A percentile compares a stretch with the other conserved stretches of the same genome.
phyloP scores from a whole-genome alignment of 202 grass and related monocot genomes.

The Tripidium arundinaceum region DNA sequence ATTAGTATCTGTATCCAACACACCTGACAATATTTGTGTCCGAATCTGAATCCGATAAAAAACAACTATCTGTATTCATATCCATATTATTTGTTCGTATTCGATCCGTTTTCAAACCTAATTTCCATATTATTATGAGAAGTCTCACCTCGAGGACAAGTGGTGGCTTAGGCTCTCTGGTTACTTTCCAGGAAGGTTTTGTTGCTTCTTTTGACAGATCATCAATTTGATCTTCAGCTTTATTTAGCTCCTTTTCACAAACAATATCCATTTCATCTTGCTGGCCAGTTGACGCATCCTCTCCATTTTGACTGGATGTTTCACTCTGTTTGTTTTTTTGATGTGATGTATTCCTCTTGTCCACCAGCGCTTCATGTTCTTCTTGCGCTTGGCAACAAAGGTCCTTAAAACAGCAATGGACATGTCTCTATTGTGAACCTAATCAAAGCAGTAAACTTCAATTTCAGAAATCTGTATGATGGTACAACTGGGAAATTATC shows the following conservation, averaged over 20 bases:
- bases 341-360: slow-evolving; percentile 54
- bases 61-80: neutral
- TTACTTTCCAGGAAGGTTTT: slow-evolving; percentile 56
- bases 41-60: neutral
- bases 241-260: slow-evolving; percentile 37
- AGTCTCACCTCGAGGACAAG: slow-evolving; percentile 77
- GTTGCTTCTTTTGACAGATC: slow-evolving; percentile 37
- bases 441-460: slow-evolving; percentile 38
- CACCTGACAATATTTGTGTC: neutral
- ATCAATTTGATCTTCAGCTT: slow-evolving; percentile 34
- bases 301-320: slow-evolving; percentile 39
- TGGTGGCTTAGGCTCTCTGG: slow-evolving; percentile 62
- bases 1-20: neutral
- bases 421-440: slow-evolving; percentile 98
- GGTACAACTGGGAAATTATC: neutral
- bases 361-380: slow-evolving; percentile 60
- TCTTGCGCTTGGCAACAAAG: slow-evolving; percentile 78
- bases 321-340: slow-evolving; percentile 27
- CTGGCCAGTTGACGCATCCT: slow-evolving; percentile 27
- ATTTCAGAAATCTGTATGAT: neutral
- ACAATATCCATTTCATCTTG: slow-evolving; percentile 46
- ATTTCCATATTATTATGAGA: neutral
- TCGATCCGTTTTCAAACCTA: neutral
- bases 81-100: neutral
- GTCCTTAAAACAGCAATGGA: slow-evolving; percentile 90